Percentiles rank a stretch among this genome's conserved stretches.
These are phyloP conservation scores for Pseudogymnoascus sp. DNA, from an alignment of 2,329 filamentous ascomycete species.

Conservation along the genomic window DNA sequence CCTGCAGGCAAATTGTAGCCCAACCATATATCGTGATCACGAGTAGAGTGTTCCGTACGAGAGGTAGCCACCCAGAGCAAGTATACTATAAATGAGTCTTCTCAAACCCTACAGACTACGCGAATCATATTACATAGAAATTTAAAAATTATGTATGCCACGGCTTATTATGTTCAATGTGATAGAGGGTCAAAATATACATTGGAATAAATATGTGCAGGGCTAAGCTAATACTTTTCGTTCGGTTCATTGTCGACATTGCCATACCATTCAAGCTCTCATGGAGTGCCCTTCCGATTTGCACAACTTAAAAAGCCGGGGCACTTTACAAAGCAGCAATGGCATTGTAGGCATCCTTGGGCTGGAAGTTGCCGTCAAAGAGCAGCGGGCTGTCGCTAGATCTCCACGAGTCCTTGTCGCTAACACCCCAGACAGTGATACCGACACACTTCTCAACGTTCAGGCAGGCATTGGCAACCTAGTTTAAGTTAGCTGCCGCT, in stretches of 20 bases:
- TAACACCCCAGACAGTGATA: constrained; percentile 30
- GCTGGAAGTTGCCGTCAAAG: constrained; percentile 43
- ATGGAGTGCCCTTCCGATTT: neutral
- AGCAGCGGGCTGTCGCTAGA: constrained; percentile 41
- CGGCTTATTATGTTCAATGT: neutral
- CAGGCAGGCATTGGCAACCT: constrained; percentile 26
- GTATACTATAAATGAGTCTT: neutral
- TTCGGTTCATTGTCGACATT: neutral
- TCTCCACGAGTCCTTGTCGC: constrained; percentile 48
- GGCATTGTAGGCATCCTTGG: constrained; percentile 44
- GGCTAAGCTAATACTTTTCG: neutral
- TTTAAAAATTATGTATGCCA: neutral
- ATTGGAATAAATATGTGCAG: constrained; percentile 5
- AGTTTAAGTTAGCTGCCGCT: neutral
- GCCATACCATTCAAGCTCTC: neutral
- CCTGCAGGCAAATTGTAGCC: neutral
- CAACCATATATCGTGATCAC: neutral
- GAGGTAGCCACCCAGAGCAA: neutral
- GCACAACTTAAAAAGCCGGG: neutral
- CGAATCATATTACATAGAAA: neutral
- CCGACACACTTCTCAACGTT: constrained; percentile 27
- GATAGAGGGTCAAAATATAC: neutral
- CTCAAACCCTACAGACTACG: neutral
- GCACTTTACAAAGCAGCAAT: constrained; percentile 1
- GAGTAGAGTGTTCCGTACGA: neutral